Evolutionary conservation across 1,139 yeast genomes (phyloP).

Genomic region (Kurtzmaniella natalensis): DNA sequence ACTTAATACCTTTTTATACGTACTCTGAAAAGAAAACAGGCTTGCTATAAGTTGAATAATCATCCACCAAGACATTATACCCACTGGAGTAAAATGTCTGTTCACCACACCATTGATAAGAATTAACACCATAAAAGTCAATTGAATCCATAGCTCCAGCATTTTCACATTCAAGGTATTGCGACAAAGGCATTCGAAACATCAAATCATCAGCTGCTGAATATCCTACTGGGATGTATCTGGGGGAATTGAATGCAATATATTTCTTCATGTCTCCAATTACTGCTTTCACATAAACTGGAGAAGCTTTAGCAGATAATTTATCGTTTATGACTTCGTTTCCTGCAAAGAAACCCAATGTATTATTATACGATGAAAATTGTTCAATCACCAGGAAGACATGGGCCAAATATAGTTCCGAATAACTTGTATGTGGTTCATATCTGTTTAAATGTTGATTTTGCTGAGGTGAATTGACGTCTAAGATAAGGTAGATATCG

Average conservation of each 20-base stretch:
- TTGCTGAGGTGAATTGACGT: constrained; percentile 81
- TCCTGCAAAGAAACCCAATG: constrained; percentile 91
- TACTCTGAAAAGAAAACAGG: constrained; percentile 91
- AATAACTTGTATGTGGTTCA: constrained; percentile 87
- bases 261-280: constrained; percentile 77
- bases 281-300: constrained; percentile 71
- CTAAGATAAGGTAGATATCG: constrained; percentile 85
- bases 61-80: constrained; percentile 67
- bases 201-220: constrained; percentile 91
- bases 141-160: constrained; percentile 57
- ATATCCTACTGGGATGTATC: constrained; percentile 87
- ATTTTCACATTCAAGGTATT: constrained; percentile 73
- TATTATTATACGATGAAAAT: constrained; percentile 79
- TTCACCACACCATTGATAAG: constrained; percentile 97
- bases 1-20: constrained; percentile 12
- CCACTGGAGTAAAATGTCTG: constrained; percentile 83
- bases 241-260: constrained; percentile 51
- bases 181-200: constrained; percentile 71
- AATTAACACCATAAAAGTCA: constrained; percentile 92
- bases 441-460: constrained; percentile 78
- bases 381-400: constrained; percentile 78
- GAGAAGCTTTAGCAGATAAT: constrained; percentile 64
- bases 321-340: constrained; percentile 86
- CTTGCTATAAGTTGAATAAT: constrained; percentile 60
- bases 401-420: constrained; percentile 62